Evolutionary conservation across 148 eudicot genomes (phyloP).

Genomic region (Amaranthus palmeri): DNA sequence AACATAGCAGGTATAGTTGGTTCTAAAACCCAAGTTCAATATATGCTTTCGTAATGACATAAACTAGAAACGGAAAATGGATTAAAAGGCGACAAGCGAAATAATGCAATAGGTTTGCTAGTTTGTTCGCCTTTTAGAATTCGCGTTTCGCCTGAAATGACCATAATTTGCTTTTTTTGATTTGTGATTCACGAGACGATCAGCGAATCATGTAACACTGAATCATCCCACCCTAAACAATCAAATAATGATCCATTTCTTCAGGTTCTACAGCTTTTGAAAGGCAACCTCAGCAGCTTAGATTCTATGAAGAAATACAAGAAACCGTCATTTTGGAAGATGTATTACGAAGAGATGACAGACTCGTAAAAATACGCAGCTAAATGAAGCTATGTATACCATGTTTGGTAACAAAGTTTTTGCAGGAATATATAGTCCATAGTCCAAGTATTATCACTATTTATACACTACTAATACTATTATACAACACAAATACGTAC

Average conservation of each 20-base stretch:
- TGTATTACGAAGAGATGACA: constrained; percentile 53
- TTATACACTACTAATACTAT: no score
- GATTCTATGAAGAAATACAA: constrained; percentile 54
- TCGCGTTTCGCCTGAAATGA: no score
- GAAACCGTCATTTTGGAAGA: constrained; percentile 63
- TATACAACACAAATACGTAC: no score
- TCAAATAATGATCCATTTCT: not conserved
- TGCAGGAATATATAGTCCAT: not conserved
- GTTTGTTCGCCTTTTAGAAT: no score
- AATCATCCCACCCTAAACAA: not conserved
- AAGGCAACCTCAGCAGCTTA: constrained; percentile 62
- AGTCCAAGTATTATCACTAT: no score
- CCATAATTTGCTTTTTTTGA: no score
- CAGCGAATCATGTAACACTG: not conserved
- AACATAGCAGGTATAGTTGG: no score
- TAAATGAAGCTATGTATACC: not conserved
- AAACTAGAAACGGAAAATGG: not conserved
- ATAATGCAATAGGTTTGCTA: not conserved
- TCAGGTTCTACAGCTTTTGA: constrained; percentile 71
- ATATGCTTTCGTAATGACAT: not conserved
- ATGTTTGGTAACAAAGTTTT: not conserved
- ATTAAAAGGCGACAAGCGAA: not conserved
- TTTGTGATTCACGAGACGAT: no score
- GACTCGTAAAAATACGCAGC: constrained; percentile 26
- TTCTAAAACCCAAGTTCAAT: no score